These are phyloP conservation scores for Cyamopsis tetragonoloba DNA, from an alignment of 306 rosid genomes.

Conservation along the genomic window DNA sequence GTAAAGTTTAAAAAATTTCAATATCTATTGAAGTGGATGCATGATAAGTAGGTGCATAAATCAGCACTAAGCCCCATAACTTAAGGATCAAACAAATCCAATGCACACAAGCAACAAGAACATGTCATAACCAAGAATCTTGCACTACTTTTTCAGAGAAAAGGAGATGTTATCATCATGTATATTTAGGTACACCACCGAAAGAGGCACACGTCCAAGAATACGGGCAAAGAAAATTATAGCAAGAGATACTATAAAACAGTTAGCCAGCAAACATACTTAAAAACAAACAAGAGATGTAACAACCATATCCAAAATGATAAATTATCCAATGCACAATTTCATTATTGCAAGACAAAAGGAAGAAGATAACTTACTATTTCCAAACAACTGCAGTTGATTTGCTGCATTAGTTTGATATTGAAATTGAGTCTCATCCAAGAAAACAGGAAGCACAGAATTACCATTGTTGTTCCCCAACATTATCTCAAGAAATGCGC, in stretches of 20 bases:
- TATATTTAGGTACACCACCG: background rate
- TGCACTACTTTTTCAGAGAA: background rate
- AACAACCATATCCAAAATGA: constrained; percentile 5
- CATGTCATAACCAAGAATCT: background rate
- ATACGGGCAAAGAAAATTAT: background rate
- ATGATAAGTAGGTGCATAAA: background rate
- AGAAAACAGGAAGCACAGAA: constrained; percentile 62
- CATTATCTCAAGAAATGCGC: constrained; percentile 40
- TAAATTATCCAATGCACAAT: background rate
- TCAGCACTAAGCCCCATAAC: background rate
- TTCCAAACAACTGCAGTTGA: constrained; percentile 82
- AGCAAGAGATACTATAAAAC: background rate
- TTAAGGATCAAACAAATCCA: background rate
- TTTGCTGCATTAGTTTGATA: constrained; percentile 63
- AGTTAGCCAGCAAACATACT: background rate
- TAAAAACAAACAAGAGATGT: constrained; percentile 1
- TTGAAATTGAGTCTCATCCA: constrained; percentile 54
- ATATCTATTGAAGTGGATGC: no score
- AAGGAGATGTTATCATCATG: background rate
- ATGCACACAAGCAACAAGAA: background rate
- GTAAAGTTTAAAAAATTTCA: no score
- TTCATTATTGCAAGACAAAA: background rate
- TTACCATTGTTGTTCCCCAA: constrained; percentile 73
- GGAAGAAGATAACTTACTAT: constrained; percentile 47
- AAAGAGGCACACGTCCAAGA: background rate